Evolutionary conservation across 306 rosid genomes (phyloP).

Genomic region (Glycine latifolia): DNA sequence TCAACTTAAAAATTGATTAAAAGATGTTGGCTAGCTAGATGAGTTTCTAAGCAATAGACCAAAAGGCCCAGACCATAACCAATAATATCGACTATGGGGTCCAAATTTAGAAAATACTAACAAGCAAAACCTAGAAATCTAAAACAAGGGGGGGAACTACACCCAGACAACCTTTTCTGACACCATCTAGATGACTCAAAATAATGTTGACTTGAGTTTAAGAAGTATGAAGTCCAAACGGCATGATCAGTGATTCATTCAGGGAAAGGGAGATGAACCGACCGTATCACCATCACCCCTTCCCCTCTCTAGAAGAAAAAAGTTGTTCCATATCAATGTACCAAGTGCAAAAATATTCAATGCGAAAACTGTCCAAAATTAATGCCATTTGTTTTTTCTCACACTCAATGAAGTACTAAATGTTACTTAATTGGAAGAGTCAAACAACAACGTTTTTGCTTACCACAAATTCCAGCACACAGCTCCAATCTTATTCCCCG

Average conservation of each 20-base stretch:
- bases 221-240: constrained; percentile 28
- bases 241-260: constrained; percentile 9
- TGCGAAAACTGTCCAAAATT: constrained; percentile 34
- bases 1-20: not conserved
- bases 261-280: constrained; percentile 45
- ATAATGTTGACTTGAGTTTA: constrained; percentile 16
- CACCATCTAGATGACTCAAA: constrained; percentile 18
- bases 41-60: constrained; percentile 14
- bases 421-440: not conserved
- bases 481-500: constrained; percentile 44
- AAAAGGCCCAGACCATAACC: not conserved
- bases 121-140: constrained; percentile 17
- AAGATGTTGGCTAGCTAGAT: not conserved
- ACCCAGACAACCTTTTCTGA: constrained; percentile 2
- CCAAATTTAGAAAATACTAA: not conserved
- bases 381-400: constrained; percentile 11
- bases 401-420: not conserved
- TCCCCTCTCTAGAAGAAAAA: constrained; percentile 14
- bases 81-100: not conserved
- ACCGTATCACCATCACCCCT: constrained; percentile 44
- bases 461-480: constrained; percentile 40
- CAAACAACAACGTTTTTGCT: not conserved
- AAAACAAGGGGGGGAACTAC: constrained; percentile 4
- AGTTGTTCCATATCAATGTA: constrained; percentile 6
- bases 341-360: constrained; percentile 34